phyloP scores from a whole-genome alignment of 139 green algal genomes.

The Coelastrella sp. region DNA sequence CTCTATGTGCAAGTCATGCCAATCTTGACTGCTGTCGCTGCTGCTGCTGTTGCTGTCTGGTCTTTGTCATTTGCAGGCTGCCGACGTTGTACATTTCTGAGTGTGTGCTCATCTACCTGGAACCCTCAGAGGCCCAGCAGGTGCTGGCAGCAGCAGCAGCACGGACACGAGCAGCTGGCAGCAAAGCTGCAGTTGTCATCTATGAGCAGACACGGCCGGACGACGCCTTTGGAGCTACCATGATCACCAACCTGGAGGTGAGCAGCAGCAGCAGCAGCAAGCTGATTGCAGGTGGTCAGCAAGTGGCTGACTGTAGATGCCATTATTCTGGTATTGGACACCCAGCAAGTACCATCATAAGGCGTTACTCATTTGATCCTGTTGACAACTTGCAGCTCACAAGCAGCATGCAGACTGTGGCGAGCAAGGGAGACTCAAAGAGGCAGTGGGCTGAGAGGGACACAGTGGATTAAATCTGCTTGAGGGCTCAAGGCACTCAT shows the following conservation, averaged over 20 bases:
- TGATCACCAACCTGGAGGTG: constrained; percentile 87
- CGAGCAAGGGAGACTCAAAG: too few species aligned
- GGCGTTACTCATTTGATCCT: too few species aligned
- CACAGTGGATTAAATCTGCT: too few species aligned
- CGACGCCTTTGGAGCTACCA: constrained; percentile 91
- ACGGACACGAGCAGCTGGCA: constrained; percentile 37
- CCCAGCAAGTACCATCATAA: too few species aligned
- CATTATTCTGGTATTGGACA: too few species aligned
- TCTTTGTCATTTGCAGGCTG: constrained; percentile 31
- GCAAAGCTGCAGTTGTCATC: constrained; percentile 66
- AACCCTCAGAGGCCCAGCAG: constrained; percentile 61
- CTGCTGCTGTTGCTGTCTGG: background rate
- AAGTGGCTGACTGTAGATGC: background rate
- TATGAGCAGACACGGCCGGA: constrained; percentile 90
- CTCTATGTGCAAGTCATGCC: background rate
- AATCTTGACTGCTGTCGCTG: background rate
- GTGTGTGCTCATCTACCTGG: constrained; percentile 94
- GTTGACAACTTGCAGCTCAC: too few species aligned
- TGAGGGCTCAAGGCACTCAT: too few species aligned
- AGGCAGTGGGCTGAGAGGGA: too few species aligned
- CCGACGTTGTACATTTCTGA: constrained; percentile 88
- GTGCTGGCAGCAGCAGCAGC: constrained; percentile 62
- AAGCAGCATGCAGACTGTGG: too few species aligned
- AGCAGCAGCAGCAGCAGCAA: background rate
- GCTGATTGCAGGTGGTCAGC: background rate